A percentile compares a stretch with the other conserved stretches of the same genome.
Evolutionary conservation across 495 filamentous ascomycete genomes (phyloP).

Genomic region (Clohesyomyces aquaticus): DNA sequence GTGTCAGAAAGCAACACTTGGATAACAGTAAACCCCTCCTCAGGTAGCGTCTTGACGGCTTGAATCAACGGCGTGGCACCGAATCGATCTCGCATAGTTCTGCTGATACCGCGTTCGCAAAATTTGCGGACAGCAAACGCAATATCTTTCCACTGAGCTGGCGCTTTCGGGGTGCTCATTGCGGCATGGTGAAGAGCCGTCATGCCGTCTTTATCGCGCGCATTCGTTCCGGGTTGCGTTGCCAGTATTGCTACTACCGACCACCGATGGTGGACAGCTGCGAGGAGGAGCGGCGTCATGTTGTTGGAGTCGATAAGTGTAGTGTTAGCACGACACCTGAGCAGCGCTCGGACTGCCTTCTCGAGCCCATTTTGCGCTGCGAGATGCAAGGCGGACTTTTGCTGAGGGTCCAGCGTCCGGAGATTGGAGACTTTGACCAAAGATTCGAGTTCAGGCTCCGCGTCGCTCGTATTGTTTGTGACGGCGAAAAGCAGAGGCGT

Average conservation of each 20-base stretch:
- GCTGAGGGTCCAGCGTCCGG: background rate
- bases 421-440: slow-evolving; percentile 23
- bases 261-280: slow-evolving; percentile 26
- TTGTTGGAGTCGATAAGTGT: slow-evolving; percentile 19
- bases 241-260: slow-evolving; percentile 27
- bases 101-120: slow-evolving; percentile 1
- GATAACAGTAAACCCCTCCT: slow-evolving; percentile 27
- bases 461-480: background rate
- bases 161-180: slow-evolving; percentile 19
- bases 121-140: slow-evolving; percentile 5
- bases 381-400: slow-evolving; percentile 22
- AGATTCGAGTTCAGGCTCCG: slow-evolving; percentile 26
- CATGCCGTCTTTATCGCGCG: slow-evolving; percentile 26
- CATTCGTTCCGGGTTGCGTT: slow-evolving; percentile 30
- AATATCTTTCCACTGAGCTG: slow-evolving; percentile 28
- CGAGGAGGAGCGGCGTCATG: slow-evolving; percentile 28
- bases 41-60: slow-evolving; percentile 29
- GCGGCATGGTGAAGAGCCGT: slow-evolving; percentile 32
- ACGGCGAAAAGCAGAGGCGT: slow-evolving; percentile 23
- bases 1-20: slow-evolving; percentile 19
- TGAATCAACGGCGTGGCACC: slow-evolving; percentile 32
- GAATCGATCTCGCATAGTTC: slow-evolving; percentile 27
- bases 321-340: slow-evolving; percentile 23
- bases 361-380: slow-evolving; percentile 25
- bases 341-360: slow-evolving; percentile 12